Evolutionary conservation across 2,329 filamentous ascomycete genomes (phyloP).

Genomic region (Teratosphaeria nubilosa): DNA sequence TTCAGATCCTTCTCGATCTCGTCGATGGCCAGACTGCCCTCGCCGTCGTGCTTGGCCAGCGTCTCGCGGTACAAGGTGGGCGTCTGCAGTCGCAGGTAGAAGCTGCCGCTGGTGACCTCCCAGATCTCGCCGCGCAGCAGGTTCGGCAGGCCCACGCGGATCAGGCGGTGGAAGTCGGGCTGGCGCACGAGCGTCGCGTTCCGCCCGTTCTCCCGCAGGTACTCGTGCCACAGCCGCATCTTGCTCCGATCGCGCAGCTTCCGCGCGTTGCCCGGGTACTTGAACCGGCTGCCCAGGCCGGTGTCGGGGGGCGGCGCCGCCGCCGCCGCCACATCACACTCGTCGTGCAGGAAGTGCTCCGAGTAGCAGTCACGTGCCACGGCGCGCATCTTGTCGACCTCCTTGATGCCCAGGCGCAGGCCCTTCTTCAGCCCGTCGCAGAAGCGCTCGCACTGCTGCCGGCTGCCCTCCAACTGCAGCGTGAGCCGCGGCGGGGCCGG

Average conservation of each 20-base stretch:
- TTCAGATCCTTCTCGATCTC: conserved; percentile 99
- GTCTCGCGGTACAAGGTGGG: conserved; percentile 79
- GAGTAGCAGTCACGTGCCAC: conserved; percentile 84
- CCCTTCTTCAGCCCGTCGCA: conserved; percentile 93
- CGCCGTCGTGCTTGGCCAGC: conserved; percentile 68
- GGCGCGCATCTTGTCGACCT: conserved; percentile 71
- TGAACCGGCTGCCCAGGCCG: conserved; percentile 82
- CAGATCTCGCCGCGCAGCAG: conserved; percentile 86
- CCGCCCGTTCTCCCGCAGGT: conserved; percentile 81
- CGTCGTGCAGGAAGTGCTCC: conserved; percentile 51
- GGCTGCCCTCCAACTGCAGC: conserved; percentile 78
- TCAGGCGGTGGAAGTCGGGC: conserved; percentile 94
- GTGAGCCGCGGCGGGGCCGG: conserved; percentile 78
- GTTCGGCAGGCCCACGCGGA: conserved; percentile 89
- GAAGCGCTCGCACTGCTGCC: conserved; percentile 85
- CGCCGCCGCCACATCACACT: conserved; percentile 28
- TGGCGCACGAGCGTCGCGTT: conserved; percentile 88
- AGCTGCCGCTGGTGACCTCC: conserved; percentile 86
- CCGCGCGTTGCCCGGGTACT: conserved; percentile 87
- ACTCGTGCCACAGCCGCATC: conserved; percentile 96
- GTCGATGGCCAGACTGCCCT: conserved; percentile 89
- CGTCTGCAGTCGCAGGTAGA: conserved; percentile 78
- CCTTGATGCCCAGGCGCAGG: conserved; percentile 74
- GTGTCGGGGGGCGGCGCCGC: conserved; percentile 71
- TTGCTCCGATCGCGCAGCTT: conserved; percentile 92